phyloP scores from a whole-genome alignment of 2,329 filamentous ascomycete genomes.

The Calonectria hongkongensis region DNA sequence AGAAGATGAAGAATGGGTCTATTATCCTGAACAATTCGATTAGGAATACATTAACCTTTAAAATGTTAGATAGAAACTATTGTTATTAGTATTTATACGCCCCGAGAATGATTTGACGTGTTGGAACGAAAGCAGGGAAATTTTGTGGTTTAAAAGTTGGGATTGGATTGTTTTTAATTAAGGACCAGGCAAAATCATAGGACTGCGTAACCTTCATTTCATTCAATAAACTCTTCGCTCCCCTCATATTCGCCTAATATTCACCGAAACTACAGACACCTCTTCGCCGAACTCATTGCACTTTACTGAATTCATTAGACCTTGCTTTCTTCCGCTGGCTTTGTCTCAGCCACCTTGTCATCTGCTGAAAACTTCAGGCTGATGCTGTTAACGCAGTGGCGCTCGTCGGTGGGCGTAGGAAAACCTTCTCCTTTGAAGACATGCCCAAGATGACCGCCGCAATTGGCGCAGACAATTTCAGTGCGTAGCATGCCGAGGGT shows the following conservation, averaged over 20 bases:
- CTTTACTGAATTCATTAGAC: slow-evolving; percentile 48
- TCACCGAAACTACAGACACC: neutral
- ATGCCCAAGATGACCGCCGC: slow-evolving; percentile 95
- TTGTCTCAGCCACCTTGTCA: slow-evolving; percentile 68
- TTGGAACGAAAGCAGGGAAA: neutral
- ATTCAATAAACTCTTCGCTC: slow-evolving; percentile 4
- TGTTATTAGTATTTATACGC: neutral
- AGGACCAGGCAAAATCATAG: neutral
- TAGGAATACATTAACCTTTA: slow-evolving; percentile 31
- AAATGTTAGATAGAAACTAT: neutral
- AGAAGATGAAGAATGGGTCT: slow-evolving; percentile 48
- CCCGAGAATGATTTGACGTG: neutral
- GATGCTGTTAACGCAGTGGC: slow-evolving; percentile 97
- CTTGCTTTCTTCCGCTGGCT: slow-evolving; percentile 60
- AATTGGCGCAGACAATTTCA: slow-evolving; percentile 96
- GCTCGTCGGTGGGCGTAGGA: slow-evolving; percentile 91
- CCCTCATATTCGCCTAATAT: neutral
- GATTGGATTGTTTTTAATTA: neutral
- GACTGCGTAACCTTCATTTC: neutral
- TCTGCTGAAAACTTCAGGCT: slow-evolving; percentile 87
- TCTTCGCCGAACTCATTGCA: slow-evolving; percentile 13
- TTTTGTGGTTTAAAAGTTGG: neutral
- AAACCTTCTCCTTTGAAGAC: slow-evolving; percentile 95
- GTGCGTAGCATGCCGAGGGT: slow-evolving; percentile 88
- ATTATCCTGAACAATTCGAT: slow-evolving; percentile 52